phyloP scores from a whole-genome alignment of 1,284 basidiomycete genomes.

The Kalmanozyma brasiliensis region DNA sequence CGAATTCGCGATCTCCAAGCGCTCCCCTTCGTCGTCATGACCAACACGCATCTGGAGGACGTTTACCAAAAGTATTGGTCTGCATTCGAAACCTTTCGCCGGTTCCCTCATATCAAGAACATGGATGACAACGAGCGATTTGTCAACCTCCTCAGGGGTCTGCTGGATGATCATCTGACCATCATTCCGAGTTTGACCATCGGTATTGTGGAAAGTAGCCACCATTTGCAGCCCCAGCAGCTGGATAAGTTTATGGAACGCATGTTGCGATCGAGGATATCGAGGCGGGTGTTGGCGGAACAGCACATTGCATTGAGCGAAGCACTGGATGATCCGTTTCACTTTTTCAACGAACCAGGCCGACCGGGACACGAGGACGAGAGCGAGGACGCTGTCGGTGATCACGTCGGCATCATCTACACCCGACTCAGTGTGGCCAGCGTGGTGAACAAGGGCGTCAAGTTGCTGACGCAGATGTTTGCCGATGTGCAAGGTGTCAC shows the following conservation, averaged over 20 bases:
- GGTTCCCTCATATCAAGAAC: slow-evolving; percentile 79
- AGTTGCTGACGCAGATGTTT: slow-evolving; percentile 76
- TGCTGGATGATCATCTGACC: slow-evolving; percentile 77
- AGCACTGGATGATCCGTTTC: slow-evolving; percentile 67
- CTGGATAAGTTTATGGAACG: slow-evolving; percentile 88
- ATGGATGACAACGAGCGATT: slow-evolving; percentile 82
- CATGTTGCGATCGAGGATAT: slow-evolving; percentile 90
- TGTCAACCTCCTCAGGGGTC: slow-evolving; percentile 76
- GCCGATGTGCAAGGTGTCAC: slow-evolving; percentile 71
- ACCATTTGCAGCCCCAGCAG: slow-evolving; percentile 79
- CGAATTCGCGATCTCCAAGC: slow-evolving; percentile 85
- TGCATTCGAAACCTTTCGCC: slow-evolving; percentile 73
- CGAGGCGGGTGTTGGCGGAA: slow-evolving; percentile 85
- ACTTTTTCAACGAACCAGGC: slow-evolving; percentile 54
- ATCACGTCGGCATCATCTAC: slow-evolving; percentile 85
- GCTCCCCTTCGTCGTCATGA: slow-evolving; percentile 87
- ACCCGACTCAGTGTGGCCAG: slow-evolving; percentile 77
- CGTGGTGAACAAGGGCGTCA: slow-evolving; percentile 73
- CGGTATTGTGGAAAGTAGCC: slow-evolving; percentile 71
- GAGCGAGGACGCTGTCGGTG: slow-evolving; percentile 30
- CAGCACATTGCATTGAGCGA: slow-evolving; percentile 86
- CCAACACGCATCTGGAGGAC: slow-evolving; percentile 82
- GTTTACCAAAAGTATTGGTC: slow-evolving; percentile 77
- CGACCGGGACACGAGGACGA: slow-evolving; percentile 12
- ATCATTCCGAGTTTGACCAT: slow-evolving; percentile 56